Conservation (phyloP, 176 grass and related monocot species). For the Elaeis guineensis region DNA sequence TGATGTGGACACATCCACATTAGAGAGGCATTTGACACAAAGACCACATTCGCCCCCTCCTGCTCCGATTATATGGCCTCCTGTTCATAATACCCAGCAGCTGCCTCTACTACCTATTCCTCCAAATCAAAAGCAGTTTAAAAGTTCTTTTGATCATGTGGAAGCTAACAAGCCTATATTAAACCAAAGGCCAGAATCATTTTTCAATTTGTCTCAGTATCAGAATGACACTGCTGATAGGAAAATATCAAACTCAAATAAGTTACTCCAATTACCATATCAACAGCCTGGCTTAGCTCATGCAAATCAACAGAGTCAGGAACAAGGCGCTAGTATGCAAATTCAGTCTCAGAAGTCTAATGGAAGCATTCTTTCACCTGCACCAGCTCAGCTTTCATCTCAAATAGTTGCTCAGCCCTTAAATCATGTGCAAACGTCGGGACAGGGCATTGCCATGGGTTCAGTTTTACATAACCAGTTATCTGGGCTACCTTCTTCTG, state of each 20-base stretch:
- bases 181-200: slow-evolving; percentile 41
- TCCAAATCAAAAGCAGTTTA: slow-evolving; percentile 42
- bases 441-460: slow-evolving; percentile 20
- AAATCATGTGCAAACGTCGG: slow-evolving; percentile 35
- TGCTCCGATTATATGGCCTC: slow-evolving; percentile 32
- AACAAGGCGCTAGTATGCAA: slow-evolving; percentile 28
- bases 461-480: slow-evolving; percentile 34
- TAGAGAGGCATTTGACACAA: slow-evolving; percentile 30
- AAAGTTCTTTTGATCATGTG: slow-evolving; percentile 33
- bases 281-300: slow-evolving; percentile 38
- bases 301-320: slow-evolving; percentile 38
- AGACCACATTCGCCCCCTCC: slow-evolving; percentile 24
- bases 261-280: slow-evolving; percentile 26
- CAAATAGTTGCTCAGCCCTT: slow-evolving; percentile 13
- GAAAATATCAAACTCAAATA: slow-evolving; percentile 20
- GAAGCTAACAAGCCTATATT: slow-evolving; percentile 35
- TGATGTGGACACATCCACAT: slow-evolving; percentile 29
- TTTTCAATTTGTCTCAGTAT: slow-evolving; percentile 48
- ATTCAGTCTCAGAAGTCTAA: slow-evolving; percentile 32
- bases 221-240: slow-evolving; percentile 36
- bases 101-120: slow-evolving; percentile 30
- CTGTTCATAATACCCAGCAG: slow-evolving; percentile 27
- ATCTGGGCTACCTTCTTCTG: slow-evolving; percentile 23
- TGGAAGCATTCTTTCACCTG: slow-evolving; percentile 26
- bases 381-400: slow-evolving; percentile 8